Percentiles rank a stretch among this genome's conserved stretches.
phyloP scores from a whole-genome alignment of 139 green algal genomes.

The Gonium pectorale region DNA sequence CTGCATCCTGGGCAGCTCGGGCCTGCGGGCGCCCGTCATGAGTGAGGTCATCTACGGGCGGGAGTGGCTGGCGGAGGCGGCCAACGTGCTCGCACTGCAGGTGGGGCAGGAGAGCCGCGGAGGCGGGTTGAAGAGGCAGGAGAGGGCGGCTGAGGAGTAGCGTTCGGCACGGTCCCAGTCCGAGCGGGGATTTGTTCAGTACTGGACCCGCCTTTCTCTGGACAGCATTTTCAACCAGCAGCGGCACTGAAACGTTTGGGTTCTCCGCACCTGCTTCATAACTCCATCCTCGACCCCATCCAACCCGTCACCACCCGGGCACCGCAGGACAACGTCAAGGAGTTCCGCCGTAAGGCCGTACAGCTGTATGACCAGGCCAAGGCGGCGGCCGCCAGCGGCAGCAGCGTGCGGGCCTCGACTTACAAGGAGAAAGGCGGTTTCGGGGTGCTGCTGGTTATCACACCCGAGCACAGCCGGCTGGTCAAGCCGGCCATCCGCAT shows the following conservation, averaged over 20 bases:
- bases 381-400: not conserved
- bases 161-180: too few relatives aligned
- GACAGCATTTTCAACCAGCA: too few relatives aligned
- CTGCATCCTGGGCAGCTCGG: constrained; percentile 29
- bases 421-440: constrained; percentile 43
- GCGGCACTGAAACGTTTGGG: too few relatives aligned
- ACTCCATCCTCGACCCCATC: too few relatives aligned
- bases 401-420: not conserved
- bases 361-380: constrained; percentile 34
- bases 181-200: too few relatives aligned
- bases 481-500: constrained; percentile 35
- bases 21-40: constrained; percentile 31
- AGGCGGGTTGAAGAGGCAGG: not conserved
- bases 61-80: constrained; percentile 39
- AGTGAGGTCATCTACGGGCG: constrained; percentile 43
- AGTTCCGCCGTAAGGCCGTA: constrained; percentile 51
- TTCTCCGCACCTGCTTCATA: too few relatives aligned
- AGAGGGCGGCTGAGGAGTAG: too few relatives aligned
- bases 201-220: too few relatives aligned
- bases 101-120: not conserved
- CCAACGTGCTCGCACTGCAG: constrained; percentile 25
- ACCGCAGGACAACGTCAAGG: constrained; percentile 54
- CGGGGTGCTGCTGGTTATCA: constrained; percentile 45
- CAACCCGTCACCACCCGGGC: too few relatives aligned
- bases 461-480: constrained; percentile 33